These are phyloP conservation scores for Vigna angularis DNA, from an alignment of 306 rosid genomes.

Conservation along the genomic window DNA sequence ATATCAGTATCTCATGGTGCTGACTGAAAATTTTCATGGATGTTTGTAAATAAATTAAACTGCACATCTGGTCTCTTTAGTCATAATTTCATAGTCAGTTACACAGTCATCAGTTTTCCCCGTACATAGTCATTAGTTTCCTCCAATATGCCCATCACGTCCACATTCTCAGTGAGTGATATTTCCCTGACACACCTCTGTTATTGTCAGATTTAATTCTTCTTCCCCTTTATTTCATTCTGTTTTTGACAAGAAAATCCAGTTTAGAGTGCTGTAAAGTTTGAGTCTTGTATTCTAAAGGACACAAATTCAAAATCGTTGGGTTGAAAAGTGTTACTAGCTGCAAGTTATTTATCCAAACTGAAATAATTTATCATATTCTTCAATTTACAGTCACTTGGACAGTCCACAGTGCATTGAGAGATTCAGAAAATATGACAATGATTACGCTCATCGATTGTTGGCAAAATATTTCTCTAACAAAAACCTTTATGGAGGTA, in stretches of 20 bases:
- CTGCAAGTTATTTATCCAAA: slow-evolving; percentile 20
- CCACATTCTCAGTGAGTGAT: slow-evolving; percentile 7
- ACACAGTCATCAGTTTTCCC: slow-evolving; percentile 12
- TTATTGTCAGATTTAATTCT: slow-evolving; percentile 12
- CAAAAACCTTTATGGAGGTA: slow-evolving; percentile 54
- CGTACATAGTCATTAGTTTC: slow-evolving; percentile 17
- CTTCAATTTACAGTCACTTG: slow-evolving; percentile 53
- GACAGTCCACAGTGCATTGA: slow-evolving; percentile 50
- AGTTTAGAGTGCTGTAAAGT: neutral
- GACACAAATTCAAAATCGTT: slow-evolving; percentile 13
- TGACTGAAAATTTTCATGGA: slow-evolving; percentile 16
- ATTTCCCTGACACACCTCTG: slow-evolving; percentile 1
- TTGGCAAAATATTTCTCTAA: slow-evolving; percentile 56
- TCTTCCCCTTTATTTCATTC: neutral
- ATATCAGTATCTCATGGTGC: slow-evolving; percentile 26
- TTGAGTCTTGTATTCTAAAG: slow-evolving; percentile 22
- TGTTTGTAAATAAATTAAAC: slow-evolving; percentile 14
- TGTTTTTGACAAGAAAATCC: neutral
- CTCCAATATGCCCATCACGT: slow-evolving; percentile 13
- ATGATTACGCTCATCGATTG: slow-evolving; percentile 52
- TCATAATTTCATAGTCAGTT: slow-evolving; percentile 33
- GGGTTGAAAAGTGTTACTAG: slow-evolving; percentile 17
- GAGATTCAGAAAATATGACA: slow-evolving; percentile 53
- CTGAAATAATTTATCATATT: slow-evolving; percentile 30
- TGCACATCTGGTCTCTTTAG: slow-evolving; percentile 5